Percentiles rank a stretch among this genome's conserved stretches.
Conservation (phyloP, 208 protist species). For the Trypanosoma cruzi region DNA sequence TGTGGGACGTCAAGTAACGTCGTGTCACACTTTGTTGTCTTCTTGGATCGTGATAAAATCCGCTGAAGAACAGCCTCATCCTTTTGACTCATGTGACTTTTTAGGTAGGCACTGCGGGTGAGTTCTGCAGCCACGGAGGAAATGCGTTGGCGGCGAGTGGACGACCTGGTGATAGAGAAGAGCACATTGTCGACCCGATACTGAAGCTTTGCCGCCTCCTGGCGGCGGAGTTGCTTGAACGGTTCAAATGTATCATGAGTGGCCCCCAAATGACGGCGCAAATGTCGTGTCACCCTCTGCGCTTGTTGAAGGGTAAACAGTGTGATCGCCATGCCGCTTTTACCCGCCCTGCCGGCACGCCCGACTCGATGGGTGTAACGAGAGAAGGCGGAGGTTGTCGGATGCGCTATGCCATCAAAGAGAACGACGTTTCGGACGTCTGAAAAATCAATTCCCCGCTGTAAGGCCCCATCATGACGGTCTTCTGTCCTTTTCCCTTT, state of each 20-base stretch:
- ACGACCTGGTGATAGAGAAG: constrained; percentile 69
- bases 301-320: constrained; percentile 83
- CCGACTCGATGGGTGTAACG: constrained; percentile 97
- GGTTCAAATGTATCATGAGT: constrained; percentile 52
- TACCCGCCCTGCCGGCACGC: constrained; percentile 89
- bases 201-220: constrained; percentile 80
- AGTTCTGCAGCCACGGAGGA: constrained; percentile 86
- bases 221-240: constrained; percentile 79
- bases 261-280: constrained; percentile 61
- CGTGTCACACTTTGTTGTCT: constrained; percentile 82
- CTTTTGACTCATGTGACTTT: constrained; percentile 91
- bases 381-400: constrained; percentile 74
- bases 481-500: constrained; percentile 5
- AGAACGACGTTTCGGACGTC: constrained; percentile 96
- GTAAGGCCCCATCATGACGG: constrained; percentile 60
- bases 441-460: constrained; percentile 97
- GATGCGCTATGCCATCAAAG: constrained; percentile 95
- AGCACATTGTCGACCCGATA: constrained; percentile 86
- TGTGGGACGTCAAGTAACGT: constrained; percentile 89
- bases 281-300: constrained; percentile 44
- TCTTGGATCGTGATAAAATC: constrained; percentile 79
- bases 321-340: constrained; percentile 91
- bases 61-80: constrained; percentile 84
- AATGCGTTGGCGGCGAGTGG: constrained; percentile 80
- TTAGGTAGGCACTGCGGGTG: constrained; percentile 87